Evolutionary conservation across 495 filamentous ascomycete genomes (phyloP).

Genomic region (Xylaria grammica): DNA sequence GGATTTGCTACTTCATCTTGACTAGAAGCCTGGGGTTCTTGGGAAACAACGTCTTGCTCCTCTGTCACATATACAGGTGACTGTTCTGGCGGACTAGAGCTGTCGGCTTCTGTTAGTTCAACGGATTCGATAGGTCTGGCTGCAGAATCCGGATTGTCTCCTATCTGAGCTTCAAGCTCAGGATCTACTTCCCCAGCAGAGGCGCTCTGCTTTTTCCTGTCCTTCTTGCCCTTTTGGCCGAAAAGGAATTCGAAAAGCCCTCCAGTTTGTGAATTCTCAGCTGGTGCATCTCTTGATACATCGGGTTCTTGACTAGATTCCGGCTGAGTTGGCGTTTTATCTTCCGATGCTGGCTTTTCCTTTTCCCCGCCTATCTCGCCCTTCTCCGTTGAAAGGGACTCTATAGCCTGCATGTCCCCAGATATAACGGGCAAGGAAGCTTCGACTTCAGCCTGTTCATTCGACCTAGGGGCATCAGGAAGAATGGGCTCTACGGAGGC

Average conservation of each 20-base stretch:
- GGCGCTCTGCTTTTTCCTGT: conserved; percentile 33
- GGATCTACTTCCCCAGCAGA: conserved; percentile 21
- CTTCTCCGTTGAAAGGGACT: not conserved
- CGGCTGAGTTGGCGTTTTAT: not conserved
- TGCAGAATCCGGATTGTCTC: conserved; percentile 16
- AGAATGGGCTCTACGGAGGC: not conserved
- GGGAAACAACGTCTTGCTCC: not conserved
- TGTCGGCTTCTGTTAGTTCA: not conserved
- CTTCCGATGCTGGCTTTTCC: not conserved
- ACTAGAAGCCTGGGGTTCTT: not conserved
- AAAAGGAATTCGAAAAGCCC: not conserved
- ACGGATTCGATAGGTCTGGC: not conserved
- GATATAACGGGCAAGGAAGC: not conserved
- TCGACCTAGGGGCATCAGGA: not conserved
- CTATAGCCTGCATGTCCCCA: not conserved
- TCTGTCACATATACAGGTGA: not conserved
- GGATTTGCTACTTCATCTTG: not conserved
- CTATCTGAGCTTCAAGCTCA: conserved; percentile 15
- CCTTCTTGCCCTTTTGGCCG: conserved; percentile 17
- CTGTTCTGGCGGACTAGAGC: not conserved
- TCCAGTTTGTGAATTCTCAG: conserved; percentile 8
- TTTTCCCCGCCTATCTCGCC: conserved; percentile 6
- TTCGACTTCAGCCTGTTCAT: not conserved
- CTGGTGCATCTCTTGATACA: not conserved
- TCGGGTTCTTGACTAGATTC: conserved; percentile 4